Conservation (phyloP, 2,329 filamentous ascomycete genomes). For the Stachybotrys chartarum region DNA sequence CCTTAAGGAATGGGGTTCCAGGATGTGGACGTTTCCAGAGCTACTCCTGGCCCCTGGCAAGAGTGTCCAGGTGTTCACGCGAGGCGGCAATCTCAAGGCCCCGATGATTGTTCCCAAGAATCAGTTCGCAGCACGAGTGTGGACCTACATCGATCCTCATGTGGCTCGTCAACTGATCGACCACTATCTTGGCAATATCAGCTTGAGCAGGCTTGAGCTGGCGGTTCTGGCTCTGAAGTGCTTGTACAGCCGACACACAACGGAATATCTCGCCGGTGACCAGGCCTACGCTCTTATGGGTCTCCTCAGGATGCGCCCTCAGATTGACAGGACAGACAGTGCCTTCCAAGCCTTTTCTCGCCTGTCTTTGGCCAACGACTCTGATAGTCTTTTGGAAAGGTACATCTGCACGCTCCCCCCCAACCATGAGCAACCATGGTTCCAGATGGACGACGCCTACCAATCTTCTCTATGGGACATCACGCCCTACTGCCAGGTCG, state of each 20-base stretch:
- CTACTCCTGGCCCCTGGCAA: slow-evolving; percentile 16
- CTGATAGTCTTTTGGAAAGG: slow-evolving; percentile 24
- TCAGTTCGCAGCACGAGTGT: slow-evolving; percentile 21
- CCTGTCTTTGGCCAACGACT: slow-evolving; percentile 26
- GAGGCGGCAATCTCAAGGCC: slow-evolving; percentile 11
- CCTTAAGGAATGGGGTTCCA: slow-evolving; percentile 17
- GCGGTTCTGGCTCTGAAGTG: not conserved
- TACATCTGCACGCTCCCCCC: slow-evolving; percentile 21
- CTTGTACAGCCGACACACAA: not conserved
- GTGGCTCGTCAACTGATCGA: slow-evolving; percentile 23
- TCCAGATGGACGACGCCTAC: slow-evolving; percentile 23
- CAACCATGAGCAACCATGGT: slow-evolving; percentile 15
- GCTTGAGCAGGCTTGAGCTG: slow-evolving; percentile 8
- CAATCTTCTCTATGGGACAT: slow-evolving; percentile 25
- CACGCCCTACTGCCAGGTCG: slow-evolving; percentile 22
- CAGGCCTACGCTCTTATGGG: slow-evolving; percentile 29
- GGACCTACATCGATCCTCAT: slow-evolving; percentile 18
- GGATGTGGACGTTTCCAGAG: slow-evolving; percentile 20
- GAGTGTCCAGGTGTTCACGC: slow-evolving; percentile 15
- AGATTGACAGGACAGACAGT: slow-evolving; percentile 22
- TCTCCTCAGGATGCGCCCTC: slow-evolving; percentile 22
- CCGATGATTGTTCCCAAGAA: slow-evolving; percentile 19
- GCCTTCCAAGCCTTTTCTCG: slow-evolving; percentile 28
- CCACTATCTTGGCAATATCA: slow-evolving; percentile 23
- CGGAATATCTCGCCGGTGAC: slow-evolving; percentile 16